Evolutionary conservation across 2,329 filamentous ascomycete species (phyloP).

Genomic region (Exophiala viscosa): DNA sequence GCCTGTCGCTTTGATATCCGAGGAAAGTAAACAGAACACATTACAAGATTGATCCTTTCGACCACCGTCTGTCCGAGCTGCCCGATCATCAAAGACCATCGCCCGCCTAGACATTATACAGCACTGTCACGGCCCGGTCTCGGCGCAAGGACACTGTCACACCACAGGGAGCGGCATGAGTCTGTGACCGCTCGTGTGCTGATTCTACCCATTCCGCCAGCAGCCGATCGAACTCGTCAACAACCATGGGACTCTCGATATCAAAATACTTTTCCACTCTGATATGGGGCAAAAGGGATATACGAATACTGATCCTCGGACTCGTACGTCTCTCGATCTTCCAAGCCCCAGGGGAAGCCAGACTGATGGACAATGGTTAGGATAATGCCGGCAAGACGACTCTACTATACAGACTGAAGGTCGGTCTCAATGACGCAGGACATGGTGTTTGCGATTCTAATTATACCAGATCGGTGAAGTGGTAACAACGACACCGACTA

Average conservation of each 20-base stretch:
- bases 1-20: no score
- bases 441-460: slow-evolving; percentile 16
- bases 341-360: neutral
- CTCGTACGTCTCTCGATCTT: slow-evolving; percentile 59
- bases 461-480: slow-evolving; percentile 82
- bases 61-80: no score
- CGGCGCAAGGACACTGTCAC: no score
- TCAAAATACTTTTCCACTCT: slow-evolving; percentile 63
- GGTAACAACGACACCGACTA: slow-evolving; percentile 97
- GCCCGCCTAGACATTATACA: no score
- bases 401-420: slow-evolving; percentile 91
- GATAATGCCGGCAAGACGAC: slow-evolving; percentile 99
- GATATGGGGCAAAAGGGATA: slow-evolving; percentile 94
- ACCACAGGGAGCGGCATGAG: slow-evolving; percentile 9
- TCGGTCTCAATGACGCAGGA: slow-evolving; percentile 37
- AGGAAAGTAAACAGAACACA: no score
- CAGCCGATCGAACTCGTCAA: slow-evolving; percentile 16
- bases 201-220: neutral
- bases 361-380: slow-evolving; percentile 44
- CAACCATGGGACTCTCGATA: slow-evolving; percentile 53
- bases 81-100: no score
- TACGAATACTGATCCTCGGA: slow-evolving; percentile 89
- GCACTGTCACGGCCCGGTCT: no score
- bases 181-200: slow-evolving; percentile 5
- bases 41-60: no score